Conservation (phyloP, 2,329 filamentous ascomycete genomes). For the Pseudocercospora vitis region DNA sequence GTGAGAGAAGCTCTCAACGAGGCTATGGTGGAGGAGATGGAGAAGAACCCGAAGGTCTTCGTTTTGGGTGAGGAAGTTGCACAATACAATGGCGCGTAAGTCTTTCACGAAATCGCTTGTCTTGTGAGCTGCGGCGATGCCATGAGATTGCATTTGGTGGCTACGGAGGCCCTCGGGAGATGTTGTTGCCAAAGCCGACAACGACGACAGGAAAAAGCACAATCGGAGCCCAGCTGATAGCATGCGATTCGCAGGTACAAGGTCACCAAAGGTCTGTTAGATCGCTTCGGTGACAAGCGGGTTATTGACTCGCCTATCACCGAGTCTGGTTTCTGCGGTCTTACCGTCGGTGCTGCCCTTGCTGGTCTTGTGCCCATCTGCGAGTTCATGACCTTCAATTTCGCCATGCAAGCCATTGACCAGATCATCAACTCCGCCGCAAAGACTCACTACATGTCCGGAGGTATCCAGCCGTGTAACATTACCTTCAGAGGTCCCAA, state of each 20-base stretch:
- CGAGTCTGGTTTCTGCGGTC: slow-evolving; percentile 90
- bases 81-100: slow-evolving; percentile 94
- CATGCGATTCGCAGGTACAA: slow-evolving; percentile 67
- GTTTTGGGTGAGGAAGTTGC: slow-evolving; percentile 96
- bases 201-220: neutral
- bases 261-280: slow-evolving; percentile 94
- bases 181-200: no score
- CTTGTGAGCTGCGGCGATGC: no score
- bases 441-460: slow-evolving; percentile 99
- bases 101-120: slow-evolving; percentile 24
- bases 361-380: slow-evolving; percentile 91
- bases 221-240: slow-evolving; percentile 41
- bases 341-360: slow-evolving; percentile 91
- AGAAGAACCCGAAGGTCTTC: slow-evolving; percentile 91
- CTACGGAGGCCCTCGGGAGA: no score
- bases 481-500: slow-evolving; percentile 99
- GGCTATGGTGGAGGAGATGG: slow-evolving; percentile 95
- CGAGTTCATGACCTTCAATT: slow-evolving; percentile 99
- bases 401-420: slow-evolving; percentile 99
- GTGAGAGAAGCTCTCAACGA: slow-evolving; percentile 97
- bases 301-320: slow-evolving; percentile 99
- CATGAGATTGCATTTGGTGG: no score
- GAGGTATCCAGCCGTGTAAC: slow-evolving; percentile 98
- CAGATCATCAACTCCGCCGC: slow-evolving; percentile 98
- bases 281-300: slow-evolving; percentile 95